Base-by-base conservation (phyloP, 2,329 filamentous ascomycete genomes). In the Clonostachys chloroleuca region DNA sequence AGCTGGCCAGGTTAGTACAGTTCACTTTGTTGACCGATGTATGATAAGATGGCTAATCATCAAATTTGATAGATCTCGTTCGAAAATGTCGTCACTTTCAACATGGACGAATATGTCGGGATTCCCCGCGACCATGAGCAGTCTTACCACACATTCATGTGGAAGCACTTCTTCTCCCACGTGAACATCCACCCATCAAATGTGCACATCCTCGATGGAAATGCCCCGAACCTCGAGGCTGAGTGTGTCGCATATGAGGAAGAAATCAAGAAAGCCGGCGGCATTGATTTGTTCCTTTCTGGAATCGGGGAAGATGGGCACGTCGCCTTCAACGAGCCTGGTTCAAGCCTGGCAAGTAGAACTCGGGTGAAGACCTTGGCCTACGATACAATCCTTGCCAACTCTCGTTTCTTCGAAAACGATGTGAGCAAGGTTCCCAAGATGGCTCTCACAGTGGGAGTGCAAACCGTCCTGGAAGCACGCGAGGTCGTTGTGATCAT, bases 91-190 rank as follows among this genome's bases (percentile, higher is more conserved):
- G 80, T 94, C 61, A 95, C 89, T 24, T 95, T 95, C 76, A 94
- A 94, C 68, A 94, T 94, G 89, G 89, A 95, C 68, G 89, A 95
- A 70, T 95, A 95, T 60, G 87, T 94, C 54, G 87, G 86, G 48
- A 80, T 95, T 52, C 85, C 89, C 34, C 83, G 87, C 59, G 87
- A 92, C 57, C 88, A 95, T 63, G 84, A 88, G 12, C 84, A 94
- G 65, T 90, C 85, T 59, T 95, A 95, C 69, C 89, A 95, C 72
- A 88, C 84, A 54, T 95, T 94, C 74, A 94, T 95, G 89, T 95
- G 91, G 80, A 89, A 87, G 68, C 79, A 94, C 70, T 90, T 95
- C 75, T 95, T 95, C 75, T 89, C 86, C 40, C 89, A 82, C 56
- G 84, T 94, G 57, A 88, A 95, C 61, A 85, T 94, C 56, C 80